Evolutionary conservation across 2,329 filamentous ascomycete genomes (phyloP).

Genomic region (Talaromyces sp.): DNA sequence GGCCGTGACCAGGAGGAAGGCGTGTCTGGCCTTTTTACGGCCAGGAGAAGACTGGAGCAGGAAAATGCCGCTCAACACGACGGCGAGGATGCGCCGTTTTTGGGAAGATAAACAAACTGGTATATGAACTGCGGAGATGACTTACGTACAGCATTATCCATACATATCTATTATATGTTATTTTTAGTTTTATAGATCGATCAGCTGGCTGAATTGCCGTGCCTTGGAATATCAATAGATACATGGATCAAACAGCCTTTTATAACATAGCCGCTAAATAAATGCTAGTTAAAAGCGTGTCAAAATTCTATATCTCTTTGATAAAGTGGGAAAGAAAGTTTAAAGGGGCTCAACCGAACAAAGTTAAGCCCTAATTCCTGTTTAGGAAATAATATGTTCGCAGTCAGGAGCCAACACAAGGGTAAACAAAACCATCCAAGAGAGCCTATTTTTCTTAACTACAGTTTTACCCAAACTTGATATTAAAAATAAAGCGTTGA

Average conservation of each 20-base stretch:
- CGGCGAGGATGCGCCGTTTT: background rate
- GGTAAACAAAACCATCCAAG: too few relatives aligned
- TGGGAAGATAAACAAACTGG: background rate
- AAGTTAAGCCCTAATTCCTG: background rate
- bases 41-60: conserved; percentile 63
- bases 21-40: conserved; percentile 75
- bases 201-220: background rate
- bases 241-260: background rate
- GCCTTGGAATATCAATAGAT: background rate
- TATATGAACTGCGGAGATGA: background rate
- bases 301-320: background rate
- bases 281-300: background rate
- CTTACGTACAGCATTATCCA: background rate
- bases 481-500: too few relatives aligned
- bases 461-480: background rate
- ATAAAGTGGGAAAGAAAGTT: background rate
- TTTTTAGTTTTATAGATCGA: background rate
- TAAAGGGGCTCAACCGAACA: background rate
- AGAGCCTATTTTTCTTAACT: background rate
- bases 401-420: background rate
- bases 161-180: background rate
- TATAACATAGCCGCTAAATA: background rate
- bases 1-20: conserved; percentile 80
- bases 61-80: background rate
- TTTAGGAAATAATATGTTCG: background rate